phyloP scores from a whole-genome alignment of 2,329 filamentous ascomycete genomes.

The Fusarium fracticaudum region DNA sequence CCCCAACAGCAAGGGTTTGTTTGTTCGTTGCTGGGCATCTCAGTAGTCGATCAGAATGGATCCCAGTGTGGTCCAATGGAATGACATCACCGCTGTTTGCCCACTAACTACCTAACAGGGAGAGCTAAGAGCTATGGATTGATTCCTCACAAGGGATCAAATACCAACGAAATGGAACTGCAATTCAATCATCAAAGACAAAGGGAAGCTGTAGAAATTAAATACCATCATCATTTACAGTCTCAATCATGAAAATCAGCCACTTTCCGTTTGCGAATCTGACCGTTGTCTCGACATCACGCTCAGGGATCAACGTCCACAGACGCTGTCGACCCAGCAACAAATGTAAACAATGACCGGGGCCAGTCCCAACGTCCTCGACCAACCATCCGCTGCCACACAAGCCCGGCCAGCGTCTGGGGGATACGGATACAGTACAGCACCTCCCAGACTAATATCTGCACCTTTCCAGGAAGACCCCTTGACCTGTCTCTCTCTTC shows the following conservation, averaged over 20 bases:
- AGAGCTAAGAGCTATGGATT: conserved; percentile 1
- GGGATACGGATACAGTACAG: background rate
- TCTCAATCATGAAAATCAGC: background rate
- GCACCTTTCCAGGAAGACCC: conserved; percentile 38
- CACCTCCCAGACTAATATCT: conserved; percentile 32
- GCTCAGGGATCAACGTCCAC: conserved; percentile 17
- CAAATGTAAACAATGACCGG: conserved; percentile 48
- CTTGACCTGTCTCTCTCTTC: background rate
- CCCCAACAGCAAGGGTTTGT: background rate
- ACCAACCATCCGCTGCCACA: conserved; percentile 47
- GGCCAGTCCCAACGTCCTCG: conserved; percentile 33
- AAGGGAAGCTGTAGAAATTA: background rate
- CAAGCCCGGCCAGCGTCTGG: conserved; percentile 3
- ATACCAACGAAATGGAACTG: conserved; percentile 20
- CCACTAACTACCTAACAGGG: background rate
- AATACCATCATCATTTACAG: background rate
- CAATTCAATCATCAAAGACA: conserved; percentile 4
- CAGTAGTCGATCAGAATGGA: background rate
- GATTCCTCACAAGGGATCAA: background rate
- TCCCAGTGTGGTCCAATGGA: conserved; percentile 1
- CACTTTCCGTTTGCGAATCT: conserved; percentile 21
- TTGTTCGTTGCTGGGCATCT: conserved; percentile 23
- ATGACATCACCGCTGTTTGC: conserved; percentile 34
- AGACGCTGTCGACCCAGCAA: conserved; percentile 47
- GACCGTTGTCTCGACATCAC: conserved; percentile 26